Conservation (phyloP, 78 protist genomes). For the Dictyostelium purpureum region DNA sequence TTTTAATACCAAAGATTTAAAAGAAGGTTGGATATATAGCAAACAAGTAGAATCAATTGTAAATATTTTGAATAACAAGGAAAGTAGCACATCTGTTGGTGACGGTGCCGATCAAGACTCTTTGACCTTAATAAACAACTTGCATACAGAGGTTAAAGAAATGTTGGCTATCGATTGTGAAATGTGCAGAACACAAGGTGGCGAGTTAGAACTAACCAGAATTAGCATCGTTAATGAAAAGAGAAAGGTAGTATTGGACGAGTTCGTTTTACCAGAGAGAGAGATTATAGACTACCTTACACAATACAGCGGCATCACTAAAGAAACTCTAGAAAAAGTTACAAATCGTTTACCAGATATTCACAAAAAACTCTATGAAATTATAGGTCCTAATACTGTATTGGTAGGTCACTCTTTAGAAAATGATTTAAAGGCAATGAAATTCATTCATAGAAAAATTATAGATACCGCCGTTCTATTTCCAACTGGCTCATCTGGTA, state of each 20-base stretch:
- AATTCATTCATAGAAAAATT: conserved; percentile 74
- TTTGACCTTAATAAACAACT: background rate
- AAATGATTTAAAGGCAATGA: conserved; percentile 89
- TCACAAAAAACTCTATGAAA: conserved; percentile 17
- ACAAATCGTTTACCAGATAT: conserved; percentile 73
- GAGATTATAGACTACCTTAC: conserved; percentile 88
- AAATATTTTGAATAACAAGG: background rate
- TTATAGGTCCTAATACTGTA: conserved; percentile 65
- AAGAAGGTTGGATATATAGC: conserved; percentile 10
- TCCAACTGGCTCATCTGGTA: conserved; percentile 59
- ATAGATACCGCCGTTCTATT: conserved; percentile 87
- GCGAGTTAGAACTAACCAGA: conserved; percentile 87
- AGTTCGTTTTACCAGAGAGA: conserved; percentile 78
- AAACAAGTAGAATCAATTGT: conserved; percentile 1
- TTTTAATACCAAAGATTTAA: background rate
- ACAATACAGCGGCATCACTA: conserved; percentile 88
- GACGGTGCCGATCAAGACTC: no score
- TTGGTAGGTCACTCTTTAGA: conserved; percentile 94
- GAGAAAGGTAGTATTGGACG: conserved; percentile 56
- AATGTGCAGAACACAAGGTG: conserved; percentile 84
- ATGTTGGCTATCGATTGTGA: conserved; percentile 90
- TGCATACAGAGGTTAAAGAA: background rate
- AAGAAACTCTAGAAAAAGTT: conserved; percentile 57
- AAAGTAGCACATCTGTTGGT: background rate
- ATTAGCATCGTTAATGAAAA: conserved; percentile 86